phyloP scores from a whole-genome alignment of 2,329 filamentous ascomycete species.

The Madurella fahalii region DNA sequence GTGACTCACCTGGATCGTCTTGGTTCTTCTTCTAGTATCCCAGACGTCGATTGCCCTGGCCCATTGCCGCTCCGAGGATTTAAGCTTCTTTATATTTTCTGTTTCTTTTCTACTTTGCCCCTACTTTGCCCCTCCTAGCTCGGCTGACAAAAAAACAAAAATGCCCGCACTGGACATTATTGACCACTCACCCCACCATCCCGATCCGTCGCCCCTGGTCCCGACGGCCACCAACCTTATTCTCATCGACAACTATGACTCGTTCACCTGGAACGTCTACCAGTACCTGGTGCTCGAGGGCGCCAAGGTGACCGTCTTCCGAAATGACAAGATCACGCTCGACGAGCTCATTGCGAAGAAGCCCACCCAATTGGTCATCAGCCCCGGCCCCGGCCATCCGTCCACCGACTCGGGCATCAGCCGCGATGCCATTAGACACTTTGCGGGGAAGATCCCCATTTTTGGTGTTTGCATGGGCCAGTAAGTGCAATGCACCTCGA shows the following conservation, averaged over 20 bases:
- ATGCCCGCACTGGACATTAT: conserved; percentile 51
- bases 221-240: conserved; percentile 83
- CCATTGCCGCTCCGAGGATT: neutral
- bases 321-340: conserved; percentile 87
- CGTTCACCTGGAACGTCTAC: conserved; percentile 99
- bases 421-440: conserved; percentile 84
- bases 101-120: neutral
- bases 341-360: conserved; percentile 78
- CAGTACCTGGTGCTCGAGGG: conserved; percentile 97
- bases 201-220: conserved; percentile 67
- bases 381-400: conserved; percentile 91
- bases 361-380: conserved; percentile 91
- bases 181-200: conserved; percentile 86
- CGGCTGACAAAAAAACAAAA: conserved; percentile 20
- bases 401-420: conserved; percentile 88
- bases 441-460: conserved; percentile 89
- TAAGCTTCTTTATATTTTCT: neutral
- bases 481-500: conserved; percentile 44
- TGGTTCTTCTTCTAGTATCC: neutral
- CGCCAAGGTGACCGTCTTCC: conserved; percentile 80
- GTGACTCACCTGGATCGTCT: neutral
- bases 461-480: conserved; percentile 99
- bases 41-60: neutral
- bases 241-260: conserved; percentile 98
- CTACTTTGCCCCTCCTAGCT: conserved; percentile 4